Evolutionary conservation across 2,329 filamentous ascomycete species (phyloP), one percentile per base, ranked within the genome.

Genomic region (Alternaria postmessia): DNA sequence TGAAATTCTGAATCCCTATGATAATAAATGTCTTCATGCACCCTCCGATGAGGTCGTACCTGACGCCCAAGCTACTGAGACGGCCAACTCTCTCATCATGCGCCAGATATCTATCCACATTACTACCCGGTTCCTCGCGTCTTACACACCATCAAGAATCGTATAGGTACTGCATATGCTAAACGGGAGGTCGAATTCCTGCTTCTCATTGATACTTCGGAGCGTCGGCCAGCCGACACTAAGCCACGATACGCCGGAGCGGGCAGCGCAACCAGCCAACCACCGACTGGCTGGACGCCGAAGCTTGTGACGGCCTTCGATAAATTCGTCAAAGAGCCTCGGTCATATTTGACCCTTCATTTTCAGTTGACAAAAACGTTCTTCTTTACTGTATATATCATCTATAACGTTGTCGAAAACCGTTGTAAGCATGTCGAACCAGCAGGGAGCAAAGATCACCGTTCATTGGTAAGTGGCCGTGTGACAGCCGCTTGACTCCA

Each of bases 361-460:
- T 12, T 54, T 26, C 28, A 30, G n/a, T 49, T 20, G 6, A 3
- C 11, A 7, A 9, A 11, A 38, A 14, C 32, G 38, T 49, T 1
- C 1, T 4, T n/a, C 16, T 2, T 12, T n/a, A 3, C 12, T 9
- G 1, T 24, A 24, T 39, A 24, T 3, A 6, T 43, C 36, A 22
- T 24, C n/a, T 9, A 5, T 18, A 14, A 1, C 11, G 3, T 11
- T 26, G 11, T 28, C 3, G 22, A 18, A 8, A 3, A 5, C 1
- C 24, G 8, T 20, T 18, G 51, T n/a, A 41, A 61, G 14, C 16
- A 72, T 70, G 59, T 57, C 68, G 7, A 67, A 72, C 59, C 71
- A 75, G 55, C 73, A 77, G 54, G 71, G 69, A 34, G 73, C 69
- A 43, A 78, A 76, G 63, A 74, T 78, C 43, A 77, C 70, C 3